Percentiles rank a stretch among this genome's conserved stretches.
Conservation (phyloP, 2,329 filamentous ascomycete species). For the Penicillium brevicompactum region DNA sequence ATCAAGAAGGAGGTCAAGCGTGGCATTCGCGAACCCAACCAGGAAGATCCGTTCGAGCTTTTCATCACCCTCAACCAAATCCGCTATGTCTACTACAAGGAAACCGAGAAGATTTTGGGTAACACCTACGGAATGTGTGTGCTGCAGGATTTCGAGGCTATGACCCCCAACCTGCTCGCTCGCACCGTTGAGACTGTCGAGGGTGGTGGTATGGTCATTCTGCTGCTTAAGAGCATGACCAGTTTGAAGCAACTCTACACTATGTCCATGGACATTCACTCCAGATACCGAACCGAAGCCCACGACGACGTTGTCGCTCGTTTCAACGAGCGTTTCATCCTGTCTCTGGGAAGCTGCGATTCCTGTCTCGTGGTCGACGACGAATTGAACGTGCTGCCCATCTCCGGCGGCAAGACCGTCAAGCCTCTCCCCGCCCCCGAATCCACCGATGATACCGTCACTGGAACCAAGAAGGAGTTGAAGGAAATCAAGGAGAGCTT, state of each 20-base stretch:
- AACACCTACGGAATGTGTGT: conserved; percentile 99
- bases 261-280: conserved; percentile 96
- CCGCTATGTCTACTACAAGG: conserved; percentile 99
- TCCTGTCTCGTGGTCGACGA: conserved; percentile 96
- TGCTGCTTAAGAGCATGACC: conserved; percentile 93
- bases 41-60: conserved; percentile 93
- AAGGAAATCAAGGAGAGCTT: conserved; percentile 85
- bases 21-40: conserved; percentile 87
- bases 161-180: conserved; percentile 95
- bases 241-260: conserved; percentile 97
- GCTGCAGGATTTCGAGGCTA: conserved; percentile 94
- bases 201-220: conserved; percentile 85
- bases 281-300: conserved; percentile 92
- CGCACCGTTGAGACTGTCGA: conserved; percentile 97
- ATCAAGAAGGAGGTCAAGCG: conserved; percentile 98
- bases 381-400: conserved; percentile 94
- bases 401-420: conserved; percentile 91
- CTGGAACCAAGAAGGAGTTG: conserved; percentile 72
- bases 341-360: conserved; percentile 93
- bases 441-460: conserved; percentile 70
- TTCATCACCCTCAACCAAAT: conserved; percentile 97
- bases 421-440: conserved; percentile 77
- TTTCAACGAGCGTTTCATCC: conserved; percentile 96
- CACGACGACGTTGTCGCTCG: conserved; percentile 91
- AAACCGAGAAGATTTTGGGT: conserved; percentile 97